Percentiles rank a stretch among this genome's conserved stretches.
These are phyloP conservation scores for Solanum gandarillasii DNA, from an alignment of 257 asterid genomes.

Conservation along the genomic window DNA sequence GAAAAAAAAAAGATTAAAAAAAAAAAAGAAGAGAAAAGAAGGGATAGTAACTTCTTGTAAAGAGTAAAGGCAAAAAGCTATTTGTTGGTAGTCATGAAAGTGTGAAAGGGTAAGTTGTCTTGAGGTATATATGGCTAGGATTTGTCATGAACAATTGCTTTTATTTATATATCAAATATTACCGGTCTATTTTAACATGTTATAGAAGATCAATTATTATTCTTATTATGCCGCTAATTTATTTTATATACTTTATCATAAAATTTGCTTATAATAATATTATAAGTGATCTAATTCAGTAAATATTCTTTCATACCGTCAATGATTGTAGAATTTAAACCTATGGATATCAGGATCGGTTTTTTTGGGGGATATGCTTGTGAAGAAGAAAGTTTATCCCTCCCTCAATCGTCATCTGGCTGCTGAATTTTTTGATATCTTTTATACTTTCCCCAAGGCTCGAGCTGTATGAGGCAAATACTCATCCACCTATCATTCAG, in stretches of 20 bases:
- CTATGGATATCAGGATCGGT: rapidly evolving
- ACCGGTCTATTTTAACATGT: background rate
- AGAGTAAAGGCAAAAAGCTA: constrained; percentile 58
- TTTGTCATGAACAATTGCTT: background rate
- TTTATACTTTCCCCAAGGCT: background rate
- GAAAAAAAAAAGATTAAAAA: background rate
- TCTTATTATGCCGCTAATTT: background rate
- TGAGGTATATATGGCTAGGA: background rate
- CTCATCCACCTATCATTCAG: constrained; percentile 6
- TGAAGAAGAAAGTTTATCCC: background rate
- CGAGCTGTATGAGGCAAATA: constrained; percentile 2
- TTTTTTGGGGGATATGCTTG: background rate
- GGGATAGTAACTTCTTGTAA: constrained; percentile 68
- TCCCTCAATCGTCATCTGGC: background rate
- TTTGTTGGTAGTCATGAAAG: constrained; percentile 12
- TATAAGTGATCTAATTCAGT: background rate
- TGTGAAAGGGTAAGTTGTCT: background rate
- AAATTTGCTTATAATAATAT: background rate
- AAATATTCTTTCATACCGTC: background rate
- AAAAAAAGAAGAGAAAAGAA: constrained; percentile 17
- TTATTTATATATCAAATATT: background rate
- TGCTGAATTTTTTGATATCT: background rate
- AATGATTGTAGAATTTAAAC: background rate
- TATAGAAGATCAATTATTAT: background rate
- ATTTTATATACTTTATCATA: background rate